Conservation (phyloP, 2,329 filamentous ascomycete genomes). For the Colletotrichum abscissum region DNA sequence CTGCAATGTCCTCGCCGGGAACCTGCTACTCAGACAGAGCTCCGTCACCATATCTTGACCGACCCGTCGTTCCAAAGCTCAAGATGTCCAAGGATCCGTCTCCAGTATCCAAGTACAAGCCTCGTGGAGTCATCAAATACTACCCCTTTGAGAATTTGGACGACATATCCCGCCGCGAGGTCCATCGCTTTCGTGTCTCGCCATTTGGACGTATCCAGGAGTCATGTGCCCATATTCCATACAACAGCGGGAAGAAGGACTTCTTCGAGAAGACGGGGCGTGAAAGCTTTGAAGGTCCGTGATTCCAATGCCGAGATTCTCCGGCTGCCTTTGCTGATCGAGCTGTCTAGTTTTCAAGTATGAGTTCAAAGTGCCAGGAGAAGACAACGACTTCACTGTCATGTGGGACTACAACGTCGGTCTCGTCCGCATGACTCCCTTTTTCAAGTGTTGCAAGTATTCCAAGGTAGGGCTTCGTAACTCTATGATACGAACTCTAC, state of each 20-base stretch:
- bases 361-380: conserved; percentile 77
- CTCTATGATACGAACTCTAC: background rate
- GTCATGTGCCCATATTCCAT: conserved; percentile 83
- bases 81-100: conserved; percentile 75
- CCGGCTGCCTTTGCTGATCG: conserved; percentile 10
- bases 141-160: conserved; percentile 77
- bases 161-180: conserved; percentile 64
- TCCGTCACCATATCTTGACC: conserved; percentile 39
- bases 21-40: conserved; percentile 47
- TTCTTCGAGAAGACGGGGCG: conserved; percentile 88
- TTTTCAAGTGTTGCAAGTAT: conserved; percentile 92
- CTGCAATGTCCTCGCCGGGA: conserved; percentile 49
- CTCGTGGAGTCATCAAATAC: conserved; percentile 78
- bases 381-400: conserved; percentile 76
- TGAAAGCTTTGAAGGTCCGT: conserved; percentile 86
- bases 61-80: conserved; percentile 53
- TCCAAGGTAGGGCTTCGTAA: conserved; percentile 70
- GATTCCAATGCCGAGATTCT: background rate
- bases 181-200: conserved; percentile 73
- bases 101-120: conserved; percentile 69
- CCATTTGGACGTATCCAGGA: conserved; percentile 72
- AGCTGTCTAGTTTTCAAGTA: conserved; percentile 81
- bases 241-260: conserved; percentile 93
- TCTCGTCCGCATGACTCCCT: conserved; percentile 90
- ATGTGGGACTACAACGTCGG: conserved; percentile 99